Evolutionary conservation across 257 asterid species (phyloP).

Genomic region (Linaria vulgaris): DNA sequence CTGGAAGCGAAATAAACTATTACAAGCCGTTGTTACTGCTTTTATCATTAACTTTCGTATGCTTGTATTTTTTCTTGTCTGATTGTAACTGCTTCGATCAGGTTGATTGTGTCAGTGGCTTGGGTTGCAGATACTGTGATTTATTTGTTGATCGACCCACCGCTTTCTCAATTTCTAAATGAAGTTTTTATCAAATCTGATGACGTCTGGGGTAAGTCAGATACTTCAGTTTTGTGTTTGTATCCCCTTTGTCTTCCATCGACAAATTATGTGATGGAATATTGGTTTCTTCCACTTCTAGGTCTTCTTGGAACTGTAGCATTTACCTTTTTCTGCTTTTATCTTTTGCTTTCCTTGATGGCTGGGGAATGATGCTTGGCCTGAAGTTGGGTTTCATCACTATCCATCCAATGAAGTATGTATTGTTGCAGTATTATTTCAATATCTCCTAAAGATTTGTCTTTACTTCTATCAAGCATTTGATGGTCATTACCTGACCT

Average conservation of each 20-base stretch:
- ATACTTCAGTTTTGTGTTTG: conserved; percentile 15
- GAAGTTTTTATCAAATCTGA: conserved; percentile 91
- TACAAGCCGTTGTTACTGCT: neutral
- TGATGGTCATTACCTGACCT: conserved; percentile 23
- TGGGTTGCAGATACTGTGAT: conserved; percentile 93
- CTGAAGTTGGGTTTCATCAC: conserved; percentile 85
- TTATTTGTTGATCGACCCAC: conserved; percentile 88
- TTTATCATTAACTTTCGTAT: neutral
- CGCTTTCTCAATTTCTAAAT: conserved; percentile 83
- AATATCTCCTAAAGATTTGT: conserved; percentile 7
- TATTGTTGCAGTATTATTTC: neutral
- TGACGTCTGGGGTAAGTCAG: conserved; percentile 77
- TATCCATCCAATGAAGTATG: conserved; percentile 98
- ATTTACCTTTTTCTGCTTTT: conserved; percentile 98
- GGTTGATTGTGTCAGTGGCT: conserved; percentile 91
- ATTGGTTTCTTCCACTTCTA: conserved; percentile 34
- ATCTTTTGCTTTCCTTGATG: conserved; percentile 89
- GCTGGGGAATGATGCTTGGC: conserved; percentile 99
- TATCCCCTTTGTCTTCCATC: conserved; percentile 12
- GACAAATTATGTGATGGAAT: conserved; percentile 19
- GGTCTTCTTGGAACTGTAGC: conserved; percentile 98
- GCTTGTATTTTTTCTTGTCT: conserved; percentile 16
- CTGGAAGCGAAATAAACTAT: no score
- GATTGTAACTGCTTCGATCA: conserved; percentile 36
- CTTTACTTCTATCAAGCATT: conserved; percentile 14